Percentiles rank a stretch among this genome's conserved stretches.
Evolutionary conservation across 2,329 filamentous ascomycete genomes (phyloP).

Genomic region (Mycosphaerelloides madeirae): DNA sequence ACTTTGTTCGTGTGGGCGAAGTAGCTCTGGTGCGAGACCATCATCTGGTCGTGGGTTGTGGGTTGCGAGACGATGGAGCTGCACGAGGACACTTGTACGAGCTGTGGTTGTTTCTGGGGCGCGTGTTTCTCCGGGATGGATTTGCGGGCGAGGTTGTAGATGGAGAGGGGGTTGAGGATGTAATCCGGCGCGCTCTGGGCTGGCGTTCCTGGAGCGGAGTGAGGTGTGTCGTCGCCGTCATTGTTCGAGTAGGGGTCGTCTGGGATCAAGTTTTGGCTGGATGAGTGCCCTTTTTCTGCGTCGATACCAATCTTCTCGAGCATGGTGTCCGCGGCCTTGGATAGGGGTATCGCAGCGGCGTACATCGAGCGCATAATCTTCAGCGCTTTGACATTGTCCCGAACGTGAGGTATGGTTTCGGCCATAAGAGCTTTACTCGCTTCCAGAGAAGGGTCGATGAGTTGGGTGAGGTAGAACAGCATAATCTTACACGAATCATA

Average conservation of each 20-base stretch:
- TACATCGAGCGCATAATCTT: constrained; percentile 25
- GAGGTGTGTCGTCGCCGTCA: constrained; percentile 15
- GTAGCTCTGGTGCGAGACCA: background rate
- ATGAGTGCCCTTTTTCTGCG: constrained; percentile 12
- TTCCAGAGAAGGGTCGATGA: constrained; percentile 19
- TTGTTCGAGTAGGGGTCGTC: constrained; percentile 22
- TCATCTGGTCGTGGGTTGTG: background rate
- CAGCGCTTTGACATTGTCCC: constrained; percentile 22
- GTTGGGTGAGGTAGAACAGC: constrained; percentile 23
- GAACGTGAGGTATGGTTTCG: constrained; percentile 21
- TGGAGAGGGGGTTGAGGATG: constrained; percentile 22
- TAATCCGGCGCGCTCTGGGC: constrained; percentile 24
- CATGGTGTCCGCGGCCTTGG: constrained; percentile 21
- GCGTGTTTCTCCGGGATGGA: constrained; percentile 24
- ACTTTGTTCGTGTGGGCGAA: background rate
- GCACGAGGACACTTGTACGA: background rate
- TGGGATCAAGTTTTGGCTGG: constrained; percentile 17
- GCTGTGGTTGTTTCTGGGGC: constrained; percentile 17
- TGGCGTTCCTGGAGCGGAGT: constrained; percentile 18
- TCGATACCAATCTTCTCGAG: constrained; percentile 22
- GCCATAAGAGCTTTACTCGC: constrained; percentile 16
- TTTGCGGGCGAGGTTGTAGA: constrained; percentile 23
- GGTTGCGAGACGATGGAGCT: constrained; percentile 2
- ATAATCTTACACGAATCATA: constrained; percentile 26
- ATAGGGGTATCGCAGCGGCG: constrained; percentile 18